Conservation (phyloP, 768 basidiomycete genomes). For the Naganishia friedmannii region DNA sequence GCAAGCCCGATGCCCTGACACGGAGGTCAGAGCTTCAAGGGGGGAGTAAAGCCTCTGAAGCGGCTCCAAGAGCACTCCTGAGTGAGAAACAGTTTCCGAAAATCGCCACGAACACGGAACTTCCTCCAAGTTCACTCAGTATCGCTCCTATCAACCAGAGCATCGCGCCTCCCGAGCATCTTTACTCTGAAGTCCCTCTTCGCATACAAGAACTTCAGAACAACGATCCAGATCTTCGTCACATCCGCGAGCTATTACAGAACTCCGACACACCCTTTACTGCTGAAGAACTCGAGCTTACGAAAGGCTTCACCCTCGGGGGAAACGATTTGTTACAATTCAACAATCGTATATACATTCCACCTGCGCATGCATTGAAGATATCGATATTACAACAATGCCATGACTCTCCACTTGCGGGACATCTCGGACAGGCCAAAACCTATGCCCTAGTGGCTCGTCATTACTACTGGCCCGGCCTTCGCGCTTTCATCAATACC, state of each 20-base stretch:
- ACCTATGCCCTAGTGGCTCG: constrained; percentile 50
- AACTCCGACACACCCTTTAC: not conserved
- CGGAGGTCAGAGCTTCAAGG: not conserved
- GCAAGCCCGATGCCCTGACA: constrained; percentile 30
- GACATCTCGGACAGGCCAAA: constrained; percentile 54
- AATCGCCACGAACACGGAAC: no score
- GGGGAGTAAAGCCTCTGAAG: not conserved
- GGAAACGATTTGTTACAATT: not conserved
- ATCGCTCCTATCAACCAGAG: no score
- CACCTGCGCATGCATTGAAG: no score
- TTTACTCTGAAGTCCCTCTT: not conserved
- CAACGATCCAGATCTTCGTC: not conserved
- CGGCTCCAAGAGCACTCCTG: not conserved
- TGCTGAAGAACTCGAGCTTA: not conserved
- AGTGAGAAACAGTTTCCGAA: no score
- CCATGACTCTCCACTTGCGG: no score
- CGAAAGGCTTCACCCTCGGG: not conserved
- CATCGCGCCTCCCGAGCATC: no score
- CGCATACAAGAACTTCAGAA: not conserved
- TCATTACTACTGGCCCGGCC: constrained; percentile 57
- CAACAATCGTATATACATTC: not conserved
- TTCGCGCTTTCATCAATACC: constrained; percentile 46
- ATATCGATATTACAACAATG: no score
- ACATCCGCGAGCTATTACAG: not conserved
- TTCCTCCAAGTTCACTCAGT: no score